Evolutionary conservation across 495 filamentous ascomycete species (phyloP).

Genomic region (Daldinia grandis): DNA sequence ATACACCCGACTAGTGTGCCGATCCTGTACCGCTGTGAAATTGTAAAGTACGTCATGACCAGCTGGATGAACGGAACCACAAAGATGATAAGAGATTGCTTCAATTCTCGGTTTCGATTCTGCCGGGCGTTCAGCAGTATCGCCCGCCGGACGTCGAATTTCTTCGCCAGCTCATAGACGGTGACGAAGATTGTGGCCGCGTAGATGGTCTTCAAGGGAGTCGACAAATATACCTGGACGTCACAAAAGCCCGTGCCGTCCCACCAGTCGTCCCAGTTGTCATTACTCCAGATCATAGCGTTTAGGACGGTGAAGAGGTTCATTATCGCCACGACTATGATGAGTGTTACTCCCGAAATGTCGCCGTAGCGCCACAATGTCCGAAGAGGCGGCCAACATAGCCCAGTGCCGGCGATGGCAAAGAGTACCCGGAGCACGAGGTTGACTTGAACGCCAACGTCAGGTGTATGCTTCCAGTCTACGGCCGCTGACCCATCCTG

Average conservation of each 20-base stretch:
- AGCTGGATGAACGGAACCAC: slow-evolving; percentile 71
- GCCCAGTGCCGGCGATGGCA: slow-evolving; percentile 62
- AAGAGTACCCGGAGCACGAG: slow-evolving; percentile 58
- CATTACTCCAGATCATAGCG: slow-evolving; percentile 79
- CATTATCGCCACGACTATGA: slow-evolving; percentile 68
- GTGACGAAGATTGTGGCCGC: slow-evolving; percentile 75
- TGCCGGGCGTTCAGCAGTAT: slow-evolving; percentile 60
- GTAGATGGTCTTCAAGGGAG: slow-evolving; percentile 63
- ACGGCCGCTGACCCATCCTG: background rate
- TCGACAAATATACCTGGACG: slow-evolving; percentile 72
- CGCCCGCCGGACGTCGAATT: slow-evolving; percentile 68
- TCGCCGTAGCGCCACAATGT: slow-evolving; percentile 69
- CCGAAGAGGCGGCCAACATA: slow-evolving; percentile 64
- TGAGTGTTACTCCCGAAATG: slow-evolving; percentile 67
- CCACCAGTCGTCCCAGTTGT: slow-evolving; percentile 74
- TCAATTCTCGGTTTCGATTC: slow-evolving; percentile 58
- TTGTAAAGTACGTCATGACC: slow-evolving; percentile 72
- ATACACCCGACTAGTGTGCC: slow-evolving; percentile 78
- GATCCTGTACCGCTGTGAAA: slow-evolving; percentile 75
- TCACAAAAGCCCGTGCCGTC: slow-evolving; percentile 83
- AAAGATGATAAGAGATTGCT: slow-evolving; percentile 76
- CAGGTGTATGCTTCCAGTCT: background rate
- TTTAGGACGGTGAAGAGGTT: slow-evolving; percentile 79
- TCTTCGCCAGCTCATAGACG: slow-evolving; percentile 77
- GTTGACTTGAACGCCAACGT: background rate